phyloP scores from a whole-genome alignment of 768 basidiomycete genomes.

The Amanita phalloides region DNA sequence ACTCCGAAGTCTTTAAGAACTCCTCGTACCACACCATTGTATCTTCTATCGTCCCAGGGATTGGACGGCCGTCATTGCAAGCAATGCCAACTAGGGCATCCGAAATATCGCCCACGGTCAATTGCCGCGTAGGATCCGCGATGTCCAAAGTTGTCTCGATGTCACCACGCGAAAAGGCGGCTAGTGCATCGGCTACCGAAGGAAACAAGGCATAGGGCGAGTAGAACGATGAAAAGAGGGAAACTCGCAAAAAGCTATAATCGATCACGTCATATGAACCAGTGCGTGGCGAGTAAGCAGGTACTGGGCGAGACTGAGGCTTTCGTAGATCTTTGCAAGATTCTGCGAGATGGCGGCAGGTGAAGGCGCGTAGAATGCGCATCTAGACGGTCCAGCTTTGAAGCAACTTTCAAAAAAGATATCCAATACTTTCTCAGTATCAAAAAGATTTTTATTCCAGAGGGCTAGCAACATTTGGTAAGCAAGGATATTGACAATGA shows the following conservation, averaged over 20 bases:
- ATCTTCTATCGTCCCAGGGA: slow-evolving; percentile 17
- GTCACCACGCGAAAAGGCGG: neutral
- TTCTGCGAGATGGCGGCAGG: slow-evolving; percentile 22
- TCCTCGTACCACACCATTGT: slow-evolving; percentile 17
- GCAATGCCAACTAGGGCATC: slow-evolving; percentile 10
- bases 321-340: slow-evolving; percentile 20
- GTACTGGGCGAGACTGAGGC: slow-evolving; percentile 16
- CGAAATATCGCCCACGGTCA: neutral
- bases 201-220: neutral
- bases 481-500: neutral
- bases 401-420: slow-evolving; percentile 26
- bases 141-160: neutral
- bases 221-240: slow-evolving; percentile 15
- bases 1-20: slow-evolving; percentile 15
- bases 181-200: neutral
- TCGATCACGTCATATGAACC: slow-evolving; percentile 26
- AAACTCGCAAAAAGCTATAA: slow-evolving; percentile 18
- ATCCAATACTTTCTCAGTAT: slow-evolving; percentile 26
- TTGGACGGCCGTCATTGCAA: slow-evolving; percentile 24
- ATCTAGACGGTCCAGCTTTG: slow-evolving; percentile 22
- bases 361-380: slow-evolving; percentile 27
- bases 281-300: slow-evolving; percentile 14
- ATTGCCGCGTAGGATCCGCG: neutral
- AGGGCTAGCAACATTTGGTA: slow-evolving; percentile 14
- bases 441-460: slow-evolving; percentile 25